Base-by-base conservation (phyloP, 1,139 yeast species). In the Pichia inconspicua region DNA sequence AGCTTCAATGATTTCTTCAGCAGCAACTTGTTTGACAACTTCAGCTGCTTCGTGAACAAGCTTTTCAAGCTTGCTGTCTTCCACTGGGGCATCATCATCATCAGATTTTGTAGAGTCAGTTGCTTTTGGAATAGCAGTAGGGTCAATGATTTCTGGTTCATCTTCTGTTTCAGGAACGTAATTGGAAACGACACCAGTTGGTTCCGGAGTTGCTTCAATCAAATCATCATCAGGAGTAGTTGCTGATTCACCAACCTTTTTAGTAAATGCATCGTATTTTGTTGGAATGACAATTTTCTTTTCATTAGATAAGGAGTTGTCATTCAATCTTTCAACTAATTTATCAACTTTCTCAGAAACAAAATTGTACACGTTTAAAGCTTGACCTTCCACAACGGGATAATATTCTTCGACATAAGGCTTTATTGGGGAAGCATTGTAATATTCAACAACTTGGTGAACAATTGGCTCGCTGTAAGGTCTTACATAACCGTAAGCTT, bases 401-500 rank as follows among this genome's bases (percentile, higher is more conserved):
- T 34, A 35, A 25, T 48, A 48, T 31, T 40, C 25, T 15, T 19
- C 44, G 25, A 45, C 22, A 6, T 44, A 42, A 3, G 59, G 58
- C 46, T 59, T 58, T 30, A 60, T 25, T 22, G 60, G 55, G 2
- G 63, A 58, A 7, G 34, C 32, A 4, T 50, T 45, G 42, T 60
- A 61, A 36, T 44, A 45, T 5, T 42, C 46, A 17, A 49, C 8
- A 1, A 43, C 53, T 8, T 57, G 54, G 2, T 35, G 47, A 17
- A 48, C 17, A 5, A 44, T 48, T 11, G 58, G 56, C 1, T 43
- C 50, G 14, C 51, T 40, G 25, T 54, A 57, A 11, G 65, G 64
- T 30, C 48, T 42, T 1, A 56, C 45, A 22, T 44, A 45, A 1
- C 47, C 19, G 42, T 51, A 55, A 12, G 46, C 53, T 15, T 42